Conservation (phyloP, 2,329 filamentous ascomycete genomes). For the Tothia fuscella region DNA sequence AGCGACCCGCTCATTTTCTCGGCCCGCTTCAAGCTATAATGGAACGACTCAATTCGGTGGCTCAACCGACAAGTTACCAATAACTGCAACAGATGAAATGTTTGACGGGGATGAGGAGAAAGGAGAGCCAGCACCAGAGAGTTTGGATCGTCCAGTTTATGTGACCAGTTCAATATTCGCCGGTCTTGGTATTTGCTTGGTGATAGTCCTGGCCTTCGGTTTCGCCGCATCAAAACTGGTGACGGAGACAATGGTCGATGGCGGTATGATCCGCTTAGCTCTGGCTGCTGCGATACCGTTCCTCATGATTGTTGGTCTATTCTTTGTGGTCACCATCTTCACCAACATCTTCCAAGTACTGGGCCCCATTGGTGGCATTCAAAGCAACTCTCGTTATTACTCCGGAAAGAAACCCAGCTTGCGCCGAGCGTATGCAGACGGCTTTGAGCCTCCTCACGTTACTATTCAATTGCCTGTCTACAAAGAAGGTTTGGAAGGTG, state of each 20-base stretch:
- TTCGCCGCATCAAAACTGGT: conserved; percentile 6
- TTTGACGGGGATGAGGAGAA: conserved; percentile 12
- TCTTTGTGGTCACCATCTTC: conserved; percentile 10
- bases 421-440: not conserved
- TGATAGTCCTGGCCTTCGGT: conserved; percentile 25
- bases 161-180: conserved; percentile 28
- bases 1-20: conserved; percentile 11
- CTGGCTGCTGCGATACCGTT: conserved; percentile 12
- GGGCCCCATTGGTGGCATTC: conserved; percentile 6
- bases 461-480: conserved; percentile 13
- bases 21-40: not conserved
- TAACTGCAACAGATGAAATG: not conserved
- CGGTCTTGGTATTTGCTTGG: conserved; percentile 26
- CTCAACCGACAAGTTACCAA: not conserved
- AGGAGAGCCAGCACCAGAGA: conserved; percentile 22
- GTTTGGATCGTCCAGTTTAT: conserved; percentile 30
- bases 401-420: conserved; percentile 9
- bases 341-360: conserved; percentile 8
- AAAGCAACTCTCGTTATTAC: conserved; percentile 9
- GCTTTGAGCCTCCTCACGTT: conserved; percentile 9
- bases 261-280: conserved; percentile 6
- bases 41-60: not conserved
- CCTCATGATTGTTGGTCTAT: conserved; percentile 5
- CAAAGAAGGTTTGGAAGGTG: conserved; percentile 11
- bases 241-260: conserved; percentile 8